Evolutionary conservation across 2,329 filamentous ascomycete species (phyloP).

Genomic region (Endothia cerciana): DNA sequence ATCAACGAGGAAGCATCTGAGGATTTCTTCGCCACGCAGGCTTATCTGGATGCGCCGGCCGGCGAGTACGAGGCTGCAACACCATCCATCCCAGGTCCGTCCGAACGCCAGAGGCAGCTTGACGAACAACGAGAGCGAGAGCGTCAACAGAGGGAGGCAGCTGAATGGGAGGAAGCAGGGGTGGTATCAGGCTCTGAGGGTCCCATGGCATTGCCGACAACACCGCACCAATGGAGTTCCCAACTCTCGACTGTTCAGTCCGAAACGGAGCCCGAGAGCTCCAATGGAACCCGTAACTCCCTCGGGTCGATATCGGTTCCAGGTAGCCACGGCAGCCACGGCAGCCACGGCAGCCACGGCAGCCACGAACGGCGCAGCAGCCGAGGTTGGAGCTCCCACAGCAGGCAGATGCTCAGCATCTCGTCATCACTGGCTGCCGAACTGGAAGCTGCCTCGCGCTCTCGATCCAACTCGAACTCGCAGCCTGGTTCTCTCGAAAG

Average conservation of each 20-base stretch:
- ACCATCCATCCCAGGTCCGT: conserved; percentile 27
- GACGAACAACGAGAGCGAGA: conserved; percentile 29
- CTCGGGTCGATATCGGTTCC: conserved; percentile 39
- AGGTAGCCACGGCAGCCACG: conserved; percentile 34
- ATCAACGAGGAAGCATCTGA: conserved; percentile 53
- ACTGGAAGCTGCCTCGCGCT: conserved; percentile 45
- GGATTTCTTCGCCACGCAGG: conserved; percentile 44
- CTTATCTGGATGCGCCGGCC: conserved; percentile 43
- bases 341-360: conserved; percentile 50
- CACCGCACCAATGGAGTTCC: conserved; percentile 65
- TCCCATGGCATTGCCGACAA: conserved; percentile 49
- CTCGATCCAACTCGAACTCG: conserved; percentile 45
- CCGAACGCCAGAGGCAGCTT: conserved; percentile 28
- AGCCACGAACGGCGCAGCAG: conserved; percentile 51
- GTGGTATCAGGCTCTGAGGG: conserved; percentile 31
- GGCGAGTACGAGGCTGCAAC: conserved; percentile 28
- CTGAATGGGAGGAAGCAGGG: conserved; percentile 33
- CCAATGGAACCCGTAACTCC: conserved; percentile 50
- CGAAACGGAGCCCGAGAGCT: conserved; percentile 60
- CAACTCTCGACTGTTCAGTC: conserved; percentile 68
- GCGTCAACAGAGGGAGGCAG: conserved; percentile 19
- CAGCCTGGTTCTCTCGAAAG: conserved; percentile 53
- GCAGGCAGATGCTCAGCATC: conserved; percentile 60
- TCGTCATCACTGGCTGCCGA: conserved; percentile 55
- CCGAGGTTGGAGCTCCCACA: conserved; percentile 50